A percentile compares a stretch with the other conserved stretches of the same genome.
Evolutionary conservation across 2,329 filamentous ascomycete genomes (phyloP).

Genomic region (Aspergillus sp.): DNA sequence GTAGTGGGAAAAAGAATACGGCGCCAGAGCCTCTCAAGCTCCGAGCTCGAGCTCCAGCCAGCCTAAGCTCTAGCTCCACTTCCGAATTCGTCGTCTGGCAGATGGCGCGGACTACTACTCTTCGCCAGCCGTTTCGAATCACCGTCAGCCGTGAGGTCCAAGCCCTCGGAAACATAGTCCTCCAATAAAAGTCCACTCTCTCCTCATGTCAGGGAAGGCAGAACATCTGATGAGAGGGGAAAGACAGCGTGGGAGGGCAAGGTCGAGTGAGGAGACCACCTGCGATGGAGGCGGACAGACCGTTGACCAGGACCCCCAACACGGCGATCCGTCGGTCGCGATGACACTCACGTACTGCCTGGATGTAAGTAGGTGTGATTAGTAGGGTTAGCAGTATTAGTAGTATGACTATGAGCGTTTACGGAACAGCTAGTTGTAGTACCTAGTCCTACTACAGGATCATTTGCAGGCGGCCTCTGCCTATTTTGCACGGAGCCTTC

Average conservation of each 20-base stretch:
- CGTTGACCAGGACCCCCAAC: background rate
- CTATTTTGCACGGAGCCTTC: too few species aligned
- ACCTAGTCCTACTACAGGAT: too few species aligned
- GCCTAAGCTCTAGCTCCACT: constrained; percentile 6
- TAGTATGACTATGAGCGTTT: too few species aligned
- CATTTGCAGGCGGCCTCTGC: too few species aligned
- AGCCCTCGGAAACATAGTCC: constrained; percentile 22
- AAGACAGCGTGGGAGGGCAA: too few species aligned
- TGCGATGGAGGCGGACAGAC: background rate
- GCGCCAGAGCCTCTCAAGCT: background rate
- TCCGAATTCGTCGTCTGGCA: constrained; percentile 12
- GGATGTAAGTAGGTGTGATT: too few species aligned
- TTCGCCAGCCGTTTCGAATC: constrained; percentile 12
- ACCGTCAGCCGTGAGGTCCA: constrained; percentile 16
- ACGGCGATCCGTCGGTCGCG: background rate
- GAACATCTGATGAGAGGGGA: background rate
- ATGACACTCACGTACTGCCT: too few species aligned
- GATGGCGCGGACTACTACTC: constrained; percentile 11
- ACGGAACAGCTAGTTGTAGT: too few species aligned
- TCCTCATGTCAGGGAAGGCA: background rate
- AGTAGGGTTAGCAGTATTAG: background rate
- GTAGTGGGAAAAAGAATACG: background rate
- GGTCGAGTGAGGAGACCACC: background rate
- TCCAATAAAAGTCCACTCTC: constrained; percentile 13
- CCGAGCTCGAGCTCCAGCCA: background rate